Evolutionary conservation across 352 stramenopile genomes (phyloP), one percentile per base, ranked within the genome.

Genomic region (Phytopythium helicoides): DNA sequence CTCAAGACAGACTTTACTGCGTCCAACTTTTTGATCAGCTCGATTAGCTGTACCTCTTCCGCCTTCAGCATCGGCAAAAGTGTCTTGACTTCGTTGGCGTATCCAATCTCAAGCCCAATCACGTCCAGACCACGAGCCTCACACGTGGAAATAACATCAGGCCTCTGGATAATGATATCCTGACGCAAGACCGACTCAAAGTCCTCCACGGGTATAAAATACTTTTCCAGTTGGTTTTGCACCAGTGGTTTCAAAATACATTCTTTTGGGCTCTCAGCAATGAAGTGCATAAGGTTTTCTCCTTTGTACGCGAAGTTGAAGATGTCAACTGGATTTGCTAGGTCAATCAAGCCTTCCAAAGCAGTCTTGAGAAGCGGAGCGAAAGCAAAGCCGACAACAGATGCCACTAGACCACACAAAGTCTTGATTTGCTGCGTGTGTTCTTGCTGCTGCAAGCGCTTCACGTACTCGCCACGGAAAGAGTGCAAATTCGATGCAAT

Each of bases 251-350:
- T 21, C 2, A 52, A 37, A 12, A 56, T 0, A 15, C 40, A 16
- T 25, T 54, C 46, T 21, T 8, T 31, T 12, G 49, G 35, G 3
- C 45, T 6, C 11, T 26, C 19, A 21, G 39, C 39, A n/a, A 46
- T 8, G 19, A 46, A 46, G 6, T 22, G 14, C 0, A 48, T 46
- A 5, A 68, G 47, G 21, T 64, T 46, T 3, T 16, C 6, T 18
- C 60, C 60, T 2, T 15, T 21, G 40, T 55, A 63, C 3, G 58
- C 40, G 18, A 48, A 40, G 19, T 52, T 21, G 34, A 60, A 60
- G 25, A 63, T 53, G 19, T 58, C 50, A 9, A 68, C 21, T 15
- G 60, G 60, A 19, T 63, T 68, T 16, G 54, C 19, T 11, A 63
- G 33, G 35, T 68, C 54, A 11, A 63, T 51, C 9, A 62, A 34